A percentile compares a stretch with the other conserved stretches of the same genome.
Conservation (phyloP, 768 basidiomycete species). For the Galerina sulciceps region DNA sequence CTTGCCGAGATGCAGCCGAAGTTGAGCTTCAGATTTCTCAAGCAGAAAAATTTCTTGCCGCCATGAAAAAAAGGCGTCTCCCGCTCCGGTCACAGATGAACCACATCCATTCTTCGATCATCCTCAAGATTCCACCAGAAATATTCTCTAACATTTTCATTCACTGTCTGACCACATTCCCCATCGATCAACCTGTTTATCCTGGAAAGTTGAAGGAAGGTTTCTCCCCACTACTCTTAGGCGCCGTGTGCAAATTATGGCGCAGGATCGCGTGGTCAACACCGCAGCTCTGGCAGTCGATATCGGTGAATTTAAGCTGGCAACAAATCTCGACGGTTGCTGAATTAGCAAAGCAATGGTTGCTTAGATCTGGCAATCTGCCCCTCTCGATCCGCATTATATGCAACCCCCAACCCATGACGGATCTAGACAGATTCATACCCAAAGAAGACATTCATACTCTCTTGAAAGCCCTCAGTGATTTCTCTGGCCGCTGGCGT, state of each 20-base stretch:
- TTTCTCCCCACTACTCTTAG: not conserved
- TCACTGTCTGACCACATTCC: not conserved
- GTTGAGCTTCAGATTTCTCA: too few species aligned
- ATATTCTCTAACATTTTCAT: not conserved
- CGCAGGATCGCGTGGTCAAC: not conserved
- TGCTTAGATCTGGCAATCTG: not conserved
- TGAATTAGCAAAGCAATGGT: not conserved
- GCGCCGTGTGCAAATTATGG: not conserved
- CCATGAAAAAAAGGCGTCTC: too few species aligned
- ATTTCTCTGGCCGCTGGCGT: too few species aligned
- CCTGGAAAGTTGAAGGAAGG: not conserved
- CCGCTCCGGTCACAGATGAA: not conserved
- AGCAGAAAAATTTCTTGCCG: too few species aligned
- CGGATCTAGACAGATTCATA: too few species aligned
- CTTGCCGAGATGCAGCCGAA: too few species aligned
- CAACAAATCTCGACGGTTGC: too few species aligned
- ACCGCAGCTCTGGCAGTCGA: not conserved
- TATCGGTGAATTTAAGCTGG: not conserved
- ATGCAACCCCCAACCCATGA: too few species aligned
- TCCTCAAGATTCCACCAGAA: not conserved
- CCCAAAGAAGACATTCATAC: too few species aligned
- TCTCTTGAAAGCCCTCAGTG: too few species aligned
- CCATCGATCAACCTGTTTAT: not conserved
- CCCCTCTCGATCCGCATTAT: not conserved
- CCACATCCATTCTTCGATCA: not conserved